phyloP scores from a whole-genome alignment of 1,284 basidiomycete genomes.

The Ceratobasidium sp. region DNA sequence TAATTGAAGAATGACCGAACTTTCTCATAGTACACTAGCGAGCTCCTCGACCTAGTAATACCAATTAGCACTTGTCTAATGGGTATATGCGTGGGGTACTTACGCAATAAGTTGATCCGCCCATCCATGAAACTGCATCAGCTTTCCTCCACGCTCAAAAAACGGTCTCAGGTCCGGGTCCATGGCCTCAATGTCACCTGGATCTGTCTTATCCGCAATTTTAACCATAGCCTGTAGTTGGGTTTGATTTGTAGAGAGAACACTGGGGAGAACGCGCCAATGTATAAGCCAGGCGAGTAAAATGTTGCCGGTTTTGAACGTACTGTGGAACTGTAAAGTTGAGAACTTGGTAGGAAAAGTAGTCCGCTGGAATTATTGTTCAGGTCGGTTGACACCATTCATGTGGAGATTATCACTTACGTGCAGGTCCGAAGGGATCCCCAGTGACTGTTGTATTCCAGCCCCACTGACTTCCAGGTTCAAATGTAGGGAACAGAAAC shows the following conservation, averaged over 20 bases:
- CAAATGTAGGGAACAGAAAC: constrained; percentile 16
- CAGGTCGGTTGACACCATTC: neutral
- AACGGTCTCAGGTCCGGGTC: constrained; percentile 28
- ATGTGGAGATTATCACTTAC: neutral
- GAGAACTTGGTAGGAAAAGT: constrained; percentile 30
- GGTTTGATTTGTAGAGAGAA: constrained; percentile 13
- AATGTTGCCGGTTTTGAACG: constrained; percentile 10
- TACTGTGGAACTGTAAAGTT: no score
- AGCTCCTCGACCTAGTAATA: constrained; percentile 15
- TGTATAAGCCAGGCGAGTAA: no score
- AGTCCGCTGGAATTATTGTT: constrained; percentile 18
- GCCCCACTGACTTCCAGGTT: constrained; percentile 22
- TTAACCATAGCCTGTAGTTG: constrained; percentile 13
- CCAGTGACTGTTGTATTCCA: constrained; percentile 11
- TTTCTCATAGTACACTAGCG: constrained; percentile 29
- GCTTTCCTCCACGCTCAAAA: constrained; percentile 24
- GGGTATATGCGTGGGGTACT: constrained; percentile 43
- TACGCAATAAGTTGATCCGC: constrained; percentile 23
- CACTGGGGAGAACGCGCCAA: neutral
- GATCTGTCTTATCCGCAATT: constrained; percentile 13
- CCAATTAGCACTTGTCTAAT: neutral
- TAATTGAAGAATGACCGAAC: constrained; percentile 25
- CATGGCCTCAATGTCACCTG: constrained; percentile 25
- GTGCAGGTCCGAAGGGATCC: constrained; percentile 1
- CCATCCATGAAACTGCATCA: constrained; percentile 34